Evolutionary conservation across 129 eudicot genomes (phyloP).

Genomic region (Silybum marianum): DNA sequence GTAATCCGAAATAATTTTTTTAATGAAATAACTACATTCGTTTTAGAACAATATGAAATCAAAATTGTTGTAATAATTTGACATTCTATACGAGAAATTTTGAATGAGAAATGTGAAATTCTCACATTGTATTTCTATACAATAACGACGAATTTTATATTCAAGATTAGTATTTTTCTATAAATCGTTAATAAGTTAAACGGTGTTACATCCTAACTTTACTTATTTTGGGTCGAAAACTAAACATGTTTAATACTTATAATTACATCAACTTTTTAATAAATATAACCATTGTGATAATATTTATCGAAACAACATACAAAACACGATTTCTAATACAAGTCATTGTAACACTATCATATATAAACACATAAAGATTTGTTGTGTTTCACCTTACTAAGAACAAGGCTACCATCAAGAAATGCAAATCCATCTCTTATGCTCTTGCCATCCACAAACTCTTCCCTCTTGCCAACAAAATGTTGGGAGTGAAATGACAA

Average conservation of each 20-base stretch:
- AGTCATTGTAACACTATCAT: background rate
- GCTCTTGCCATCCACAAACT: slow-evolving; percentile 21
- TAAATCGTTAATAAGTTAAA: background rate
- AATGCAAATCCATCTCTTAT: slow-evolving; percentile 13
- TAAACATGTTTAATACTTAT: background rate
- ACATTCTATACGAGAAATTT: background rate
- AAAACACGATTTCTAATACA: background rate
- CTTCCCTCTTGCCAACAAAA: slow-evolving; percentile 19
- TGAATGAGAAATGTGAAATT: background rate
- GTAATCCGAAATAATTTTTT: background rate
- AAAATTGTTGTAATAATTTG: background rate
- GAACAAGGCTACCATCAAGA: slow-evolving; percentile 23
- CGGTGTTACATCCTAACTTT: background rate
- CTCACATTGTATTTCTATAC: background rate
- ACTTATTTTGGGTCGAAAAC: background rate
- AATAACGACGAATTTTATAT: background rate
- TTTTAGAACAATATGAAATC: background rate
- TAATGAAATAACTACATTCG: background rate
- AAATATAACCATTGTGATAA: background rate
- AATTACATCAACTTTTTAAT: background rate
- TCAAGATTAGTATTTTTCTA: background rate
- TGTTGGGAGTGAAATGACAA: slow-evolving; percentile 34
- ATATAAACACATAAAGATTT: background rate
- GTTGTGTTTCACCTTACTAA: slow-evolving; percentile 34
- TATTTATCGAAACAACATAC: background rate